Percentiles rank a stretch among this genome's conserved stretches.
Conservation (phyloP, 176 grass and related monocot genomes). For the Zea luxurians region DNA sequence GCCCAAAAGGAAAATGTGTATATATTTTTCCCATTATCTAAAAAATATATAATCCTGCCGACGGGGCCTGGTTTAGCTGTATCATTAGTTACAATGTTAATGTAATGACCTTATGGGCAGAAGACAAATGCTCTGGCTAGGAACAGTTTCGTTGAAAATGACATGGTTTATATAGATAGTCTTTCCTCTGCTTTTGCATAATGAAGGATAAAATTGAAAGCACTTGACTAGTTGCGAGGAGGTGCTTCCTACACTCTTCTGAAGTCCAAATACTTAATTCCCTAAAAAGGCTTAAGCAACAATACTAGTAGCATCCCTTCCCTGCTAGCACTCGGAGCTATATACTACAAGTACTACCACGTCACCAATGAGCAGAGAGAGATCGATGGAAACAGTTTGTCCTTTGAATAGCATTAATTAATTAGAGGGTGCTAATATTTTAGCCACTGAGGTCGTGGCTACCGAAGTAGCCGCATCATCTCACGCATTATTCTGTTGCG, state of each 20-base stretch:
- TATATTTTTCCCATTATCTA: neutral
- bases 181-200: neutral
- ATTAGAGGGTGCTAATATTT: constrained; percentile 19
- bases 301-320: neutral
- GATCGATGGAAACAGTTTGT: neutral
- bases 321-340: neutral
- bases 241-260: constrained; percentile 13
- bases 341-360: neutral
- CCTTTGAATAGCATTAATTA: neutral
- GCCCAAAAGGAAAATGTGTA: neutral
- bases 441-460: constrained; percentile 33
- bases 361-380: neutral
- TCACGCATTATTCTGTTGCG: constrained; percentile 15
- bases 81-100: neutral
- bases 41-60: constrained; percentile 1
- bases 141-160: constrained; percentile 6
- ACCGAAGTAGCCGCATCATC: constrained; percentile 39
- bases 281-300: neutral
- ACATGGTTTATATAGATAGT: neutral
- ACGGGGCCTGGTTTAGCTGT: constrained; percentile 16
- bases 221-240: neutral
- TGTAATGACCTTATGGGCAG: neutral
- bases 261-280: neutral
- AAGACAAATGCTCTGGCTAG: neutral
- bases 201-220: neutral